phyloP scores from a whole-genome alignment of 805 yeast species.

The Saturnispora sekii region DNA sequence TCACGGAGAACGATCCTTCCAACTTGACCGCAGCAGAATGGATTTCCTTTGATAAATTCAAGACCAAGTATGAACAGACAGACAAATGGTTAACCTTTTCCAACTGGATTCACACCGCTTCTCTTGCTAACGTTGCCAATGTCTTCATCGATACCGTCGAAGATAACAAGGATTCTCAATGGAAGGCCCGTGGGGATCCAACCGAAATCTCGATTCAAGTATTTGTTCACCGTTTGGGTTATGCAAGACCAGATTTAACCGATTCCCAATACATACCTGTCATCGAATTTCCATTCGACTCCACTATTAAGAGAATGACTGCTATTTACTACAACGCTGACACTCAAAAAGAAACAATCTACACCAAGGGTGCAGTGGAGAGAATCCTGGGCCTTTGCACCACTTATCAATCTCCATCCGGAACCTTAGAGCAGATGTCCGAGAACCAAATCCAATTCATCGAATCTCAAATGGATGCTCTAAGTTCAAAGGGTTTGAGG shows the following conservation, averaged over 20 bases:
- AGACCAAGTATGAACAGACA: slow-evolving; percentile 9
- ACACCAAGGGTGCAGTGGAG: slow-evolving; percentile 72
- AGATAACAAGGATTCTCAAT: slow-evolving; percentile 29
- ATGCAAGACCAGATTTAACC: slow-evolving; percentile 35
- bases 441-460: slow-evolving; percentile 33
- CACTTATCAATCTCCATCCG: slow-evolving; percentile 37
- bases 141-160: slow-evolving; percentile 40
- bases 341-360: slow-evolving; percentile 24
- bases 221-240: slow-evolving; percentile 50
- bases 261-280: slow-evolving; percentile 36
- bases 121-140: slow-evolving; percentile 72
- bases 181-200: slow-evolving; percentile 85
- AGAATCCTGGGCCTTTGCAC: slow-evolving; percentile 49
- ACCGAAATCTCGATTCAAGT: slow-evolving; percentile 86
- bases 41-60: slow-evolving; percentile 22
- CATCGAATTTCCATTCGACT: slow-evolving; percentile 67
- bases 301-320: slow-evolving; percentile 65
- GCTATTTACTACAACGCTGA: slow-evolving; percentile 38
- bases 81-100: slow-evolving; percentile 24
- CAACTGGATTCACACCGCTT: slow-evolving; percentile 54
- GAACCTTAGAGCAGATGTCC: slow-evolving; percentile 28
- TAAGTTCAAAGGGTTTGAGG: slow-evolving; percentile 59
- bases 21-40: slow-evolving; percentile 30
- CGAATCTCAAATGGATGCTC: slow-evolving; percentile 45
- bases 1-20: slow-evolving; percentile 29